Evolutionary conservation across 768 basidiomycete genomes (phyloP), one percentile per base, ranked within the genome.

Genomic region (Sporobolomyces phaffii): DNA sequence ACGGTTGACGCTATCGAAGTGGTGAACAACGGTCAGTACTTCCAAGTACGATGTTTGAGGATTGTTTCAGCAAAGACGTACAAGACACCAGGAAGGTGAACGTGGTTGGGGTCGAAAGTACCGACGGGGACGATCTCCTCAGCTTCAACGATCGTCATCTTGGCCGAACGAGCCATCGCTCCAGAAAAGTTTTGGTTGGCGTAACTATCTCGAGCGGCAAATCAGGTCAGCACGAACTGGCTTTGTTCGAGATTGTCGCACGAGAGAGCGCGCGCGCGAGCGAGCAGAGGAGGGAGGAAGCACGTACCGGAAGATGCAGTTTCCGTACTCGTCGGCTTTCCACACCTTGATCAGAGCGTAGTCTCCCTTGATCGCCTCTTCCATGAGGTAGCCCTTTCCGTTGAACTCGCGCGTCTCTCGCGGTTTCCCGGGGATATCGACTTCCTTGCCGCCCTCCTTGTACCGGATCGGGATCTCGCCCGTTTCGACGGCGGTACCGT

Each of bases 301-400:
- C 3, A 74, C 81, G 62, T 73, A 89, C 87, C 90, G 83, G 82
- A 96, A 96, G 45, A 92, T 85, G 73, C 87, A 88, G 77, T 96
- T 96, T 2, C 91, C 91, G 47, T 85, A 83, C 76, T 90, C 90
- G 71, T 96, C 91, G 18, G 85, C 92, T 77, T 91, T 93, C 90
- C 90, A 93, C 5, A 90, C 92, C 49, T 85, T 81, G 50, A 96
- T 80, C 76, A 96, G 86, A 13, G 92, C 91, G 50, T 74, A 74
- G 61, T 79, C 78, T 5, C 75, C 78, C 60, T 73, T 73, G 68
- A 76, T 77, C 1, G 89, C 85, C 18, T 86, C 83, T 77, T 96
- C 91, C 77, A 94, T 79, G 33, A 93, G 79, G 78, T 86, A 93
- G 76, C 83, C 80, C 74, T 86, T 83, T n/a, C 90, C 91, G 64